Evolutionary conservation across 2,329 filamentous ascomycete genomes (phyloP).

Genomic region (Fusarium beomiforme): DNA sequence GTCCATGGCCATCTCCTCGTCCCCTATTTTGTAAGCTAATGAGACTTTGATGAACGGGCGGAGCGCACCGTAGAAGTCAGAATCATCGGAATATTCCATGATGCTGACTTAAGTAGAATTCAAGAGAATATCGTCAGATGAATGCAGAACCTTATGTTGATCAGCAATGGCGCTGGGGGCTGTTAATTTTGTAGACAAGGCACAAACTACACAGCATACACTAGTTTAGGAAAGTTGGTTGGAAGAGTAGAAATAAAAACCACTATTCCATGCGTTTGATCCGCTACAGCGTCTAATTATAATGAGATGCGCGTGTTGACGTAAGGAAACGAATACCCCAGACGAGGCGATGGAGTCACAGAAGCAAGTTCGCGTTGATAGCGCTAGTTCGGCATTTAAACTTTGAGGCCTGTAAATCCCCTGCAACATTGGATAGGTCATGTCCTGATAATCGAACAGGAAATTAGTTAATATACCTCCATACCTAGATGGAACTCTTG

Average conservation of each 20-base stretch:
- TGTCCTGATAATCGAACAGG: background rate
- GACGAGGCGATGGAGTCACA: conserved; percentile 28
- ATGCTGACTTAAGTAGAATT: background rate
- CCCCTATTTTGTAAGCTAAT: conserved; percentile 57
- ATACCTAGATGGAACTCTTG: background rate
- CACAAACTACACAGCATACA: background rate
- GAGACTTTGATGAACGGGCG: background rate
- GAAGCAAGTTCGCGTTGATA: conserved; percentile 38
- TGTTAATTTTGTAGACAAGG: background rate
- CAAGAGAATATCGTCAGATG: background rate
- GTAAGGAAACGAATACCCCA: conserved; percentile 24
- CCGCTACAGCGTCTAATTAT: background rate
- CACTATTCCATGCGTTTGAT: background rate
- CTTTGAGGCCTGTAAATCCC: conserved; percentile 5
- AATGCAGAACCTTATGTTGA: background rate
- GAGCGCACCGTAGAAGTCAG: conserved; percentile 64
- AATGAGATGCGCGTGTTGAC: conserved; percentile 19
- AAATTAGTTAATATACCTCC: too few relatives aligned
- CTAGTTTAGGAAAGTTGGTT: background rate
- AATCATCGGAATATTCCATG: conserved; percentile 59
- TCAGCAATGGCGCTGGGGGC: conserved; percentile 4
- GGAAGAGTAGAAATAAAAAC: background rate
- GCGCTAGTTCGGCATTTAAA: conserved; percentile 27
- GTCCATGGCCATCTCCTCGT: conserved; percentile 57
- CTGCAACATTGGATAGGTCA: background rate